Evolutionary conservation across 192 early-diverging fungal genomes (phyloP), one percentile per base, ranked within the genome.

Genomic region (Umbelopsis isabellina): DNA sequence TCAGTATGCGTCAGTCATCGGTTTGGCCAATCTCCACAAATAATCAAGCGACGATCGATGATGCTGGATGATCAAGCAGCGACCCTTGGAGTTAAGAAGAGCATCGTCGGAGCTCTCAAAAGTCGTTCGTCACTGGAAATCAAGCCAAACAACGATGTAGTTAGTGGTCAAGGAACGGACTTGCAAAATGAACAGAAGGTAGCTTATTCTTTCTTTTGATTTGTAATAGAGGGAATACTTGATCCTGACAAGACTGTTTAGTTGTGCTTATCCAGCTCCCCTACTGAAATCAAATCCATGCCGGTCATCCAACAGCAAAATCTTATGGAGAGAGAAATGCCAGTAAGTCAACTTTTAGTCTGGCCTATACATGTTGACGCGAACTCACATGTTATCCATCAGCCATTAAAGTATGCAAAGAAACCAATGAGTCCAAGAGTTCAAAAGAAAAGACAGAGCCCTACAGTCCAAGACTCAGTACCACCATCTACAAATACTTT

Each of bases 11-110:
- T 61, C 2, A 61, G 55, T 25, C 55, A 61, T 18, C 25, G 55
- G 4, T 61, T 61, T 35, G 55, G 55, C 30, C 55, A 61, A 18
- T 30, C 55, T 16, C 55, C 55, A 33, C 55, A 61, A 35, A 25
- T 61, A 7, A 61, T 61, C 18, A 35, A 25, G 7, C 55, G 55
- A 25, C 27, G 18, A 16, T 25, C 55, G 5, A 35, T 25, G 27
- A 11, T 30, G 25, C 18, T 30, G 6, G 27, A 61, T 15, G 55
- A 61, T 35, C 27, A 35, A 18, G 55, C 18, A n/a, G 27, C 55
- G 30, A 16, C 33, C 3, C 16, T 10, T 13, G 33, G 15, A 35
- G 12, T 61, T 12, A 61, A 61, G 30, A 61, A 35, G 30, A 16
- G 30, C 18, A 25, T 61, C 0, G 33, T 61, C 12, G 18, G 27